These are phyloP conservation scores for Apiospora aurea DNA, from an alignment of 2,329 filamentous ascomycete genomes.

Conservation along the genomic window DNA sequence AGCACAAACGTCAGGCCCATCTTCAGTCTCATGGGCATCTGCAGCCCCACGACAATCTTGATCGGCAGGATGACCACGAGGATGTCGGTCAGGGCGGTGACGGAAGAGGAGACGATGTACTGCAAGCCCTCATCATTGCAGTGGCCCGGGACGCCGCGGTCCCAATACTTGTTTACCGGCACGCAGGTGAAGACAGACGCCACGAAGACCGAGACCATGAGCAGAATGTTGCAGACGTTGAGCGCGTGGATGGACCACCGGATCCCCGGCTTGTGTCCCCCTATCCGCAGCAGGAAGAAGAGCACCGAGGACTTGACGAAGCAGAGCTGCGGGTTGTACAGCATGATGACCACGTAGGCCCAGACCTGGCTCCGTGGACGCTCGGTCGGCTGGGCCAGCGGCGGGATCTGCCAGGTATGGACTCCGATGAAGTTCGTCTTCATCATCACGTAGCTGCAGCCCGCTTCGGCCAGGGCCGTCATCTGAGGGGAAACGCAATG, in stretches of 20 bases:
- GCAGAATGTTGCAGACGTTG: slow-evolving; percentile 38
- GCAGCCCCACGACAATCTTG: slow-evolving; percentile 33
- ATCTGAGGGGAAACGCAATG: slow-evolving; percentile 22
- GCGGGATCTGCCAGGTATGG: slow-evolving; percentile 34
- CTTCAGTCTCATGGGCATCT: slow-evolving; percentile 31
- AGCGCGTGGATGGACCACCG: slow-evolving; percentile 38
- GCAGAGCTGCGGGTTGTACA: slow-evolving; percentile 33
- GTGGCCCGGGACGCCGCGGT: slow-evolving; percentile 31
- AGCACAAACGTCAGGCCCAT: slow-evolving; percentile 28
- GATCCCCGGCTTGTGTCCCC: slow-evolving; percentile 36
- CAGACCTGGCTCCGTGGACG: slow-evolving; percentile 31
- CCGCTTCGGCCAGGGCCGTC: slow-evolving; percentile 22
- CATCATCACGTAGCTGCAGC: slow-evolving; percentile 30
- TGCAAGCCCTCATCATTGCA: slow-evolving; percentile 28
- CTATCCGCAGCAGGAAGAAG: slow-evolving; percentile 41
- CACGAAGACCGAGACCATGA: slow-evolving; percentile 41
- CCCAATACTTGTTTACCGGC: slow-evolving; percentile 37
- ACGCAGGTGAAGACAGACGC: slow-evolving; percentile 42
- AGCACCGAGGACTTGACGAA: slow-evolving; percentile 44
- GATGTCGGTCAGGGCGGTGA: slow-evolving; percentile 36
- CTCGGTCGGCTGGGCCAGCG: slow-evolving; percentile 28
- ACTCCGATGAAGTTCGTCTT: slow-evolving; percentile 30
- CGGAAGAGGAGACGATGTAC: slow-evolving; percentile 32
- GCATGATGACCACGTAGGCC: slow-evolving; percentile 37
- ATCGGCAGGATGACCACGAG: slow-evolving; percentile 34